Base-by-base conservation (phyloP, 1,284 basidiomycete genomes). In the Leccinum pachyderme region DNA sequence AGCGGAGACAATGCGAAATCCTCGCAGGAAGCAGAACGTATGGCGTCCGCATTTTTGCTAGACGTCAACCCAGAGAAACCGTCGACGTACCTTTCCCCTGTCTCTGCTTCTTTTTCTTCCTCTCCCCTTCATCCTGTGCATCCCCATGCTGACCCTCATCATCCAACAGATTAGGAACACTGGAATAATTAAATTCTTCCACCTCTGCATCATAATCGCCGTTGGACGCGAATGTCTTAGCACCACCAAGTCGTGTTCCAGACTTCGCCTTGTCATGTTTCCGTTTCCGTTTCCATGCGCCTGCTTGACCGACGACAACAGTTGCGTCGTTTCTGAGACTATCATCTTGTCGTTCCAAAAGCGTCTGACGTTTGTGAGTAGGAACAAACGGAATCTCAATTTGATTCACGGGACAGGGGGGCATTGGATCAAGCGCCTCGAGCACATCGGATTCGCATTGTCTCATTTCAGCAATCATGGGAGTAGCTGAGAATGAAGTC, bases 151-250 rank as follows among this genome's bases (percentile, higher is more conserved):
- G 51, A 47, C 77, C 76, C 58, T 82, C 80, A 13, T 51, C 33
- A 64, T 96, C 94, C 58, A 96, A 74, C 53, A 95, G 81, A 67
- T 93, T 93, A 9, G 89, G 83, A 41, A 81, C 83, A 5, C 77
- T 72, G 3, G 80, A 73, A 68, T 94, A 95, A 73, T 94, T 91
- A 67, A 94, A 95, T 37, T 76, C 76, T 47, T 79, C 80, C 44
- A 75, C 72, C 43, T 61, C 62, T 31, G 61, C 63, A 28, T 61
- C 61, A 32, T 59, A 54, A 54, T 65, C 60, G 47, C 39, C 60
- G 32, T 56, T 49, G 31, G 51, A 56, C 54, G 49, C 15, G 28
- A 53, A 53, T 8, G 51, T 32, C 41, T 52, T 56, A 50, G 52
- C 29, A 31, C 39, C 47, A 39, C 25, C 35, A 11, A 39, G 49